Evolutionary conservation across 495 filamentous ascomycete species (phyloP).

Genomic region (Penicillium coffeae): DNA sequence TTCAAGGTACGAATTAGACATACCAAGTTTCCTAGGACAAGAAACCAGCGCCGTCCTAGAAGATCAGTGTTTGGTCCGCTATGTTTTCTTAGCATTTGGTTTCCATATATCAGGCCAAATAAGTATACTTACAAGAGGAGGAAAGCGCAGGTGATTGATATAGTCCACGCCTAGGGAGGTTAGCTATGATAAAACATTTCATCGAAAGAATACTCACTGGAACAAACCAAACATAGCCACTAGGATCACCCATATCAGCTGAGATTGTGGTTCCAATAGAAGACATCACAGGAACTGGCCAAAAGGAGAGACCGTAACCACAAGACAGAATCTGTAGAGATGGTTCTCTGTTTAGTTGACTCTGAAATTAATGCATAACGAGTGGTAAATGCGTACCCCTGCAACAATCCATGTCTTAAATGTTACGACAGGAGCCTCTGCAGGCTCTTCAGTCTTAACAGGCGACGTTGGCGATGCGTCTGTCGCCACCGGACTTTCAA

Average conservation of each 20-base stretch:
- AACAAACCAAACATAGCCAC: constrained; percentile 23
- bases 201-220: too few relatives aligned
- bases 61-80: constrained; percentile 25
- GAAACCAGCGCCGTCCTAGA: constrained; percentile 24
- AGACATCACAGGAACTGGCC: constrained; percentile 17
- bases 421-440: constrained; percentile 18
- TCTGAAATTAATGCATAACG: too few relatives aligned
- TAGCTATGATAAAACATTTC: too few relatives aligned
- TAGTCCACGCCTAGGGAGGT: constrained; percentile 29
- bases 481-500: too few relatives aligned
- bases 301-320: constrained; percentile 27
- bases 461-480: constrained; percentile 2
- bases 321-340: constrained; percentile 22
- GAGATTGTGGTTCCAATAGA: constrained; percentile 19
- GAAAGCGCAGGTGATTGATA: constrained; percentile 24
- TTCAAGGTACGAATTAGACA: background rate
- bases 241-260: constrained; percentile 19
- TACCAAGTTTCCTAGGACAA: constrained; percentile 24
- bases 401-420: constrained; percentile 25
- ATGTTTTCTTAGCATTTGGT: background rate
- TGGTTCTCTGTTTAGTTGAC: too few relatives aligned
- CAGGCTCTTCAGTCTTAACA: constrained; percentile 1
- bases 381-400: constrained; percentile 6
- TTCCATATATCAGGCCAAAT: background rate
- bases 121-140: constrained; percentile 19